These are phyloP conservation scores for Eragrostis tef DNA, from an alignment of 202 grass and related monocot genomes.

Conservation along the genomic window DNA sequence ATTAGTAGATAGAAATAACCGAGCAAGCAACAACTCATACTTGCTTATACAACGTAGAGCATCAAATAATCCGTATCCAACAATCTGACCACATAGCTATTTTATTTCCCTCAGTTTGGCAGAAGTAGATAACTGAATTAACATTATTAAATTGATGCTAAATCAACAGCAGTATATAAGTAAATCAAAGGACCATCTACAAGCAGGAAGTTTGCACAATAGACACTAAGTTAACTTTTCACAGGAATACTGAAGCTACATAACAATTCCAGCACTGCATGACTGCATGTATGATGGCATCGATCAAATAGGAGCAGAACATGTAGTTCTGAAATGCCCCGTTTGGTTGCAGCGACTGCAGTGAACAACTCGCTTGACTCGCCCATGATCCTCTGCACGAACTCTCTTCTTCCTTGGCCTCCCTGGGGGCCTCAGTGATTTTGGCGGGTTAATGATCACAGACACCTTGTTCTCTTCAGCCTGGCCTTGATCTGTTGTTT, in stretches of 20 bases:
- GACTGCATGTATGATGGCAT: not conserved
- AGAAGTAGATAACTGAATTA: conserved; percentile 6
- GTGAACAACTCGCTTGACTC: conserved; percentile 82
- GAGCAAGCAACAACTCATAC: not conserved
- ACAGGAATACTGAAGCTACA: conserved; percentile 39
- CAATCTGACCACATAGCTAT: conserved; percentile 1
- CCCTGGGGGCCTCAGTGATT: conserved; percentile 71
- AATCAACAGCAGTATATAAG: conserved; percentile 26
- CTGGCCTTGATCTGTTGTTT: conserved; percentile 52
- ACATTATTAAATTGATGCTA: conserved; percentile 23
- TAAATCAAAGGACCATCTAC: conserved; percentile 32
- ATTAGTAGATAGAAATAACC: not conserved
- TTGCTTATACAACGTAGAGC: not conserved
- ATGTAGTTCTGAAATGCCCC: conserved; percentile 94
- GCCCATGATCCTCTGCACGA: conserved; percentile 71
- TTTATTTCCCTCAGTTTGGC: conserved; percentile 27
- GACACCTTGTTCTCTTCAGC: conserved; percentile 51
- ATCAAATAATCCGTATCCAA: not conserved
- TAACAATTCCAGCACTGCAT: conserved; percentile 20
- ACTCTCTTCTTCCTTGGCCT: conserved; percentile 83
- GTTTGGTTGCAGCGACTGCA: conserved; percentile 98
- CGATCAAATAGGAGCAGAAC: conserved; percentile 74
- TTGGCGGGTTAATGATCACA: conserved; percentile 74
- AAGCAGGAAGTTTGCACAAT: conserved; percentile 41
- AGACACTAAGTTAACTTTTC: conserved; percentile 47